Evolutionary conservation across 2,329 filamentous ascomycete species (phyloP).

Genomic region (Pseudohalonectria lignicola): DNA sequence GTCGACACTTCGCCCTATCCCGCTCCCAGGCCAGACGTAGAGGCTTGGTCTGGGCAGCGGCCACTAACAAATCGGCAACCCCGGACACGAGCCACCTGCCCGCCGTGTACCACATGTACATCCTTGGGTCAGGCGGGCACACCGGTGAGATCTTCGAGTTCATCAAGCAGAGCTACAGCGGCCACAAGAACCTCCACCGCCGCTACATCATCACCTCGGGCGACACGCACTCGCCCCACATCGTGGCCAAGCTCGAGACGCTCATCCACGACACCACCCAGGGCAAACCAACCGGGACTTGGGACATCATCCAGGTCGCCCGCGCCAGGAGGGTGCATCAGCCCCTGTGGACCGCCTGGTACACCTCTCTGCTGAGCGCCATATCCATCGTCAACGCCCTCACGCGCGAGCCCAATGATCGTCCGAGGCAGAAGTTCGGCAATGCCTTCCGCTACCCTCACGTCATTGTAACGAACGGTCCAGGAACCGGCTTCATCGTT

Average conservation of each 20-base stretch:
- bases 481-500: conserved; percentile 76
- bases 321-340: conserved; percentile 79
- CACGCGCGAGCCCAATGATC: conserved; percentile 14
- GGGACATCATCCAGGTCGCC: conserved; percentile 57
- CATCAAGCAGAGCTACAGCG: conserved; percentile 49
- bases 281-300: conserved; percentile 31
- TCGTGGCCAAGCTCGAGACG: conserved; percentile 54
- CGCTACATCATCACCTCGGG: conserved; percentile 75
- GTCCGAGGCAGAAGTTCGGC: conserved; percentile 6
- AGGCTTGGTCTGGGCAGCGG: conserved; percentile 5
- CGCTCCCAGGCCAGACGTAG: too few relatives aligned
- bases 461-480: conserved; percentile 77
- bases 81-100: conserved; percentile 10
- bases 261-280: conserved; percentile 23
- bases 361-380: conserved; percentile 51
- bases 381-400: conserved; percentile 27
- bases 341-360: conserved; percentile 59
- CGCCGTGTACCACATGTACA: conserved; percentile 54
- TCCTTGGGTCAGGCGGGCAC: conserved; percentile 89
- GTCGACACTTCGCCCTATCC: too few relatives aligned
- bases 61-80: conserved; percentile 2
- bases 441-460: conserved; percentile 44
- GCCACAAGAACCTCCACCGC: conserved; percentile 46
- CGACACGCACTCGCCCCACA: conserved; percentile 58
- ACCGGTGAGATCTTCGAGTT: conserved; percentile 91